Evolutionary conservation across 225 moss, liverwort and hornwort genomes (phyloP).

Genomic region (Ulota crispa): DNA sequence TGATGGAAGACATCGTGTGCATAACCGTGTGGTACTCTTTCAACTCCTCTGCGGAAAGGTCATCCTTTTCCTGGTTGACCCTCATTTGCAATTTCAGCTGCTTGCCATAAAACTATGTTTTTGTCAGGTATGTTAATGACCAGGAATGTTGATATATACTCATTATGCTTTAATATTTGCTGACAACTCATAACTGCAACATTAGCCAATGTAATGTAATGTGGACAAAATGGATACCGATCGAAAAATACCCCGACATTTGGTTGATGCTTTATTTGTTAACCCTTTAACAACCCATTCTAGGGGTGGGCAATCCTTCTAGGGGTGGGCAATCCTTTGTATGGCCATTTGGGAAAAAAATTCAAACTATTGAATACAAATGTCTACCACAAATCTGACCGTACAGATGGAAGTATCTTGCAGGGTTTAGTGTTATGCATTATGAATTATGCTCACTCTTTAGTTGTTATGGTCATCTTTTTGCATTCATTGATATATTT

Average conservation of each 20-base stretch:
- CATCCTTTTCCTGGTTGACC: slow-evolving; percentile 42
- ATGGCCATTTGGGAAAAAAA: too few relatives aligned
- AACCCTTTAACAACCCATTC: too few relatives aligned
- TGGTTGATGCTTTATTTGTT: not conserved
- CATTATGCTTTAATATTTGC: not conserved
- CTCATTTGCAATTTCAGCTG: slow-evolving; percentile 76
- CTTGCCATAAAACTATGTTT: slow-evolving; percentile 19
- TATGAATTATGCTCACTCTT: too few relatives aligned
- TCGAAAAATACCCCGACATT: too few relatives aligned
- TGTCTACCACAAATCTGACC: too few relatives aligned
- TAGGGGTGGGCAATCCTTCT: too few relatives aligned
- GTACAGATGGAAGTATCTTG: too few relatives aligned
- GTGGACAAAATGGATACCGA: not conserved
- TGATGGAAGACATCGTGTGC: slow-evolving; percentile 61
- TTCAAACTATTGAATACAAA: too few relatives aligned
- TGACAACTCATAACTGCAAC: not conserved
- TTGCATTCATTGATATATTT: too few relatives aligned
- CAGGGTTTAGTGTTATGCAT: too few relatives aligned
- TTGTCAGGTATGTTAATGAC: not conserved
- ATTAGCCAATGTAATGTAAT: not conserved
- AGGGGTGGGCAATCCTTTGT: too few relatives aligned
- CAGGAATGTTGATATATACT: not conserved
- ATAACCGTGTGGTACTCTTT: slow-evolving; percentile 40
- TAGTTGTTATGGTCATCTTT: too few relatives aligned
- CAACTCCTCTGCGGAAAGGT: slow-evolving; percentile 47